Evolutionary conservation across 2,329 filamentous ascomycete genomes (phyloP).

Genomic region (Aspergillus eucalypticola): DNA sequence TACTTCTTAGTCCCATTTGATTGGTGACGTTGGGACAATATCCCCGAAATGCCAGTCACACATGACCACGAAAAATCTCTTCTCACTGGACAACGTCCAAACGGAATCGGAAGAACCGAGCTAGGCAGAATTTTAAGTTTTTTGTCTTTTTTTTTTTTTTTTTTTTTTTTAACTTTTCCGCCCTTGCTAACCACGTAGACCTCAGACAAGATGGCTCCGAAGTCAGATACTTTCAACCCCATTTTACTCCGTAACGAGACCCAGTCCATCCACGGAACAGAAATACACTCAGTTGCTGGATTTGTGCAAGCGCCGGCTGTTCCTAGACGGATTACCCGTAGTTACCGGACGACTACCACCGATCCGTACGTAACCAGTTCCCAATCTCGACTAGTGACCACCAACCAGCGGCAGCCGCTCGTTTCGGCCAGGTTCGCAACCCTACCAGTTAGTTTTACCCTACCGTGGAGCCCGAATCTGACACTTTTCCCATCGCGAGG

Average conservation of each 20-base stretch:
- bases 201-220: not conserved
- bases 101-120: not conserved
- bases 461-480: slow-evolving; percentile 14
- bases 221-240: not conserved
- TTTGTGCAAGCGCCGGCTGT: slow-evolving; percentile 6
- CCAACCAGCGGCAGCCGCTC: slow-evolving; percentile 12
- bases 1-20: not conserved
- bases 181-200: not conserved
- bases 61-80: not conserved
- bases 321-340: slow-evolving; percentile 8
- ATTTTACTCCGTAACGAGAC: not conserved
- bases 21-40: not conserved
- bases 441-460: slow-evolving; percentile 9
- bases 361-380: slow-evolving; percentile 6
- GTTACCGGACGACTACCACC: slow-evolving; percentile 7
- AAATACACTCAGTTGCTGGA: not conserved
- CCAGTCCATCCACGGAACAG: not conserved
- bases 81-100: not conserved
- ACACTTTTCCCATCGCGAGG: slow-evolving; percentile 17
- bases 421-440: slow-evolving; percentile 9
- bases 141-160: not conserved
- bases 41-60: not conserved
- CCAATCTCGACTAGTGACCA: not conserved
- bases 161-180: too few relatives aligned
- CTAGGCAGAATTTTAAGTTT: not conserved